A percentile compares a stretch with the other conserved stretches of the same genome.
Conservation (phyloP, 345 rosid species). For the Citrus cavaleriei region DNA sequence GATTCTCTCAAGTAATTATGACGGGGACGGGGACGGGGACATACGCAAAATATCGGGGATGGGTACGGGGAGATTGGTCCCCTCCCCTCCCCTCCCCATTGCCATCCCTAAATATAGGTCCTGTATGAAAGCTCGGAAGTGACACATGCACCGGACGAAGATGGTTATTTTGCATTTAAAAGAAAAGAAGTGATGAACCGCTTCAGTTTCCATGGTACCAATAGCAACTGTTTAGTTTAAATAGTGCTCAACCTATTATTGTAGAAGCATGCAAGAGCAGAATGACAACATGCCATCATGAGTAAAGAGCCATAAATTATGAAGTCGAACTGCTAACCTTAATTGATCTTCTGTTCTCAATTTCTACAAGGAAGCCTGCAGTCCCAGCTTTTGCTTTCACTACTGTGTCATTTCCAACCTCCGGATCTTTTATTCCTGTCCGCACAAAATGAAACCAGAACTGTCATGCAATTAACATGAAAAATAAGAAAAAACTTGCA, state of each 20-base stretch:
- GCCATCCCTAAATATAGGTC: background rate
- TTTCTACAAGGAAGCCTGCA: slow-evolving; percentile 52
- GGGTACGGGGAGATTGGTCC: too few species aligned
- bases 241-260: background rate
- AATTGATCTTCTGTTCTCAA: slow-evolving; percentile 67
- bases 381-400: slow-evolving; percentile 50
- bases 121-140: background rate
- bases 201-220: background rate
- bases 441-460: background rate
- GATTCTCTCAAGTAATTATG: too few species aligned
- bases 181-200: background rate
- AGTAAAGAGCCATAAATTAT: background rate
- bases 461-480: too few species aligned
- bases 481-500: background rate
- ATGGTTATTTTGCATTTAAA: background rate
- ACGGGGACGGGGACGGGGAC: too few species aligned
- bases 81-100: too few species aligned
- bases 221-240: background rate
- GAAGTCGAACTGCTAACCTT: slow-evolving; percentile 45
- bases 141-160: background rate
- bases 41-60: too few species aligned
- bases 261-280: background rate
- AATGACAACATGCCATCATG: background rate
- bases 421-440: slow-evolving; percentile 35
- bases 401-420: slow-evolving; percentile 20